Conservation (phyloP, 352 stramenopile genomes). For the Pythium sukuiense region DNA sequence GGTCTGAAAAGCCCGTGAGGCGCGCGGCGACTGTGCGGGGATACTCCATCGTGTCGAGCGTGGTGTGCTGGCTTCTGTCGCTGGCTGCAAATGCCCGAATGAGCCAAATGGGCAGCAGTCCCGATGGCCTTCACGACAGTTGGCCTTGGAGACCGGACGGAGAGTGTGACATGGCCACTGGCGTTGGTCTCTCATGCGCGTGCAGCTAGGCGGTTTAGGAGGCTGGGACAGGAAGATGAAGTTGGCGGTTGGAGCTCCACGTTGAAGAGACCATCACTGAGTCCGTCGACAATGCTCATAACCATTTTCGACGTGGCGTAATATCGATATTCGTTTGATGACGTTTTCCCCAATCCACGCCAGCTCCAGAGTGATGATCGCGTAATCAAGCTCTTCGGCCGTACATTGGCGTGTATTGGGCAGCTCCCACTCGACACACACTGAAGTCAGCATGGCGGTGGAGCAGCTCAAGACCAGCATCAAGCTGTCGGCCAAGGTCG, state of each 20-base stretch:
- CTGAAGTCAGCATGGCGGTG: slow-evolving; percentile 39
- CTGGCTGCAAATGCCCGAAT: slow-evolving; percentile 8
- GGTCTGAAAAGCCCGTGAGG: slow-evolving; percentile 29
- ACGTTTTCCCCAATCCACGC: slow-evolving; percentile 4
- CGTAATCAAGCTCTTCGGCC: slow-evolving; percentile 17
- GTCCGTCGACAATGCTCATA: too few relatives aligned
- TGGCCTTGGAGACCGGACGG: neutral
- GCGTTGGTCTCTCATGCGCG: neutral
- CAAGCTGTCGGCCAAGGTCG: slow-evolving; percentile 88
- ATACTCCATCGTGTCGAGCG: slow-evolving; percentile 32
- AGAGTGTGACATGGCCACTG: neutral
- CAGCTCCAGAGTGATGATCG: slow-evolving; percentile 12
- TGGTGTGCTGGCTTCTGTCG: neutral
- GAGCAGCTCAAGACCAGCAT: slow-evolving; percentile 62
- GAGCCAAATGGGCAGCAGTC: neutral
- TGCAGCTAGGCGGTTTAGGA: neutral
- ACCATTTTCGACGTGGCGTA: neutral
- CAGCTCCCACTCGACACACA: neutral
- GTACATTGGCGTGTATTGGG: neutral
- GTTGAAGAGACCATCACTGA: neutral
- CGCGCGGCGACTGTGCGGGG: slow-evolving; percentile 30
- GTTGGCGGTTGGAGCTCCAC: neutral
- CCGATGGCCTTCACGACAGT: neutral
- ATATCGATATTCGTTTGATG: neutral
- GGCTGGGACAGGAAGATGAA: neutral